Base-by-base conservation (phyloP, 768 basidiomycete species). In the Piloderma croceum region DNA sequence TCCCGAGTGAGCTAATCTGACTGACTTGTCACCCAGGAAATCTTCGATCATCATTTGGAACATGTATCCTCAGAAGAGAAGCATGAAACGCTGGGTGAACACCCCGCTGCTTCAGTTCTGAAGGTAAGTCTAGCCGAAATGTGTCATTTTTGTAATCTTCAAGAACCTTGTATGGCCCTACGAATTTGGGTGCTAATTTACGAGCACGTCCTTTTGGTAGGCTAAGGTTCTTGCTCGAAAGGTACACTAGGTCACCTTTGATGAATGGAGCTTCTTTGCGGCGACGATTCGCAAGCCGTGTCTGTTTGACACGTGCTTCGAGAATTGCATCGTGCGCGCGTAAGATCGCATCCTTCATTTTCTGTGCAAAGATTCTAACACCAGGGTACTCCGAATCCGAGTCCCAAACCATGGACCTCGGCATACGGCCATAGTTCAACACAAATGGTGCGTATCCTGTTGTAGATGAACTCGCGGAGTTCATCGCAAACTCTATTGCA, bases 1-100 rank as follows among this genome's bases (percentile, higher is more conserved):
- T 38, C 0, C 44, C 49, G 10, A 55, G 46, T 6, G 43, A 40
- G 0, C 43, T 34, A 0, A 60, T 20, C 11, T 60, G 58, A 1
- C 19, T 36, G 17, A 53, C 41, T 0, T 25, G 3, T 1, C 55
- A 32, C 0, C 55, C 55, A 0, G 58, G 59, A 18, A 62, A 59
- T 9, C 44, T 11, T 1, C 49, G 6, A n/a, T 60, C 54, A 24
- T 63, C 58, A 20, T 54, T 64, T 0, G 53, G 47, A 0, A 50
- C n/a, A 13, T 60, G 54, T 0, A 49, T 31, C 1, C 54, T 19
- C 18, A 20, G 15, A n/a, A 15, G 37, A 0, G 53, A 60, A 0
- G 59, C 46, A 31, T 69, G 68, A 29, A 69, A 68, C 0, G 47
- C 46, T 1, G 51, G 44, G 42, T 67, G 58, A 0, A 69, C 48